Base-by-base conservation (phyloP, 208 protist species). In the Acanthamoeba castellanii region DNA sequence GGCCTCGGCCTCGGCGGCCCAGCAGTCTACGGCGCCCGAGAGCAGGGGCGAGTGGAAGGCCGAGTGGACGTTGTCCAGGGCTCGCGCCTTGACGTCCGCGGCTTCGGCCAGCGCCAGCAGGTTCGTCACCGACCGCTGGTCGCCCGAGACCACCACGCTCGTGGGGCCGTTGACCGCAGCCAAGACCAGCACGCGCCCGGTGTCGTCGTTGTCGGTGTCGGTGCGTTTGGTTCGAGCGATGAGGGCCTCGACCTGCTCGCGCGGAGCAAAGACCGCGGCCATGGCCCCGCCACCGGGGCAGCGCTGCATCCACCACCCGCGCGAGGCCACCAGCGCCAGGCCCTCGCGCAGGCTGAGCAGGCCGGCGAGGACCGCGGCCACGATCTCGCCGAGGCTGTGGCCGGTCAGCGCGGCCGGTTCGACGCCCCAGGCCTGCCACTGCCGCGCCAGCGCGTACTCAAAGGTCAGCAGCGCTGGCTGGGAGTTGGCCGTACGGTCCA, bases 331-430 rank as follows among this genome's bases (percentile, higher is more conserved):
- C 18, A 97, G 78, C 1, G 30, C 20, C 16, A 97, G 78, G 18
- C 95, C 96, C 14, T 97, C 91, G 27, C 97, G 72, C 32, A 97
- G 70, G 34, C 96, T 94, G 34, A 96, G 42, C 50, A 96, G 55
- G 20, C 96, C 96, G 20, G 95, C 74, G 88, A 95, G 18, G 52
- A 76, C 64, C 9, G 93, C 76, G 16, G 95, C 96, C 27, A 64
- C 91, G 68, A 97, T 97, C 88, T 97, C 96, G 50, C 96, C 96
- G 5, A 97, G 55, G 64, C 81, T 95, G 89, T 97, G 96, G 8
- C 96, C 96, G 45, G 97, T 95, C 13, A 97, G 32, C 3, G 34
- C 89, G n/a, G 25, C 68, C 20, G 96, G 95, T 42, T 70, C 27
- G 78, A 97, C 81, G 47, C 57, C 42, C 66, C 68, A 96, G 20